Conservation (phyloP, 2,329 filamentous ascomycete species). For the Trichoderma polysporum region DNA sequence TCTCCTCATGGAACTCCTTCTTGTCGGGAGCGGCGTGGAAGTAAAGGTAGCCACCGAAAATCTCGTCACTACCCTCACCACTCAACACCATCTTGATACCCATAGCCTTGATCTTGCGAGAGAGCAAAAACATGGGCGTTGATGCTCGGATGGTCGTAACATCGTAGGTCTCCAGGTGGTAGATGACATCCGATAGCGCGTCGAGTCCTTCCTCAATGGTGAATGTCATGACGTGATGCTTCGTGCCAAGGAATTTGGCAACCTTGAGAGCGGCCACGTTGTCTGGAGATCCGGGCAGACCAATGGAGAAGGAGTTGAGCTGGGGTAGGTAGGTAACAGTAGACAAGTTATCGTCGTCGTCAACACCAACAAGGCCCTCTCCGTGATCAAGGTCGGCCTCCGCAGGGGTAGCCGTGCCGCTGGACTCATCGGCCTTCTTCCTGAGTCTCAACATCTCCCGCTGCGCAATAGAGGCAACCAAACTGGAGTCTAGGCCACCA, state of each 20-base stretch:
- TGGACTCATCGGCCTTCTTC: constrained; percentile 56
- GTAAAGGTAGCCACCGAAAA: constrained; percentile 97
- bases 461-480: constrained; percentile 94
- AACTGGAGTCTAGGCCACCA: constrained; percentile 90
- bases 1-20: constrained; percentile 93
- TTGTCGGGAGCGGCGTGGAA: constrained; percentile 93
- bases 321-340: constrained; percentile 90
- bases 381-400: constrained; percentile 55
- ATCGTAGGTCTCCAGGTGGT: constrained; percentile 95
- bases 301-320: constrained; percentile 98
- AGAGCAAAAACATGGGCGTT: constrained; percentile 97
- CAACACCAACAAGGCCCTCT: constrained; percentile 85
- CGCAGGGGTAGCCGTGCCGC: constrained; percentile 39
- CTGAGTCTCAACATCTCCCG: constrained; percentile 81
- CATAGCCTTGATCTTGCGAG: constrained; percentile 98
- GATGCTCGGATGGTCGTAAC: constrained; percentile 98
- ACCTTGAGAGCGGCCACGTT: constrained; percentile 89
- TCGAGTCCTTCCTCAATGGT: constrained; percentile 97
- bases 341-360: constrained; percentile 84
- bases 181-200: constrained; percentile 95
- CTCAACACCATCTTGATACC: constrained; percentile 99
- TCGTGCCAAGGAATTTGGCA: constrained; percentile 93
- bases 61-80: constrained; percentile 96
- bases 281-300: constrained; percentile 88
- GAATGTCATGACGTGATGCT: constrained; percentile 98